Evolutionary conservation across 192 early-diverging fungal genomes (phyloP).

Genomic region (Umbelopsis sp.): DNA sequence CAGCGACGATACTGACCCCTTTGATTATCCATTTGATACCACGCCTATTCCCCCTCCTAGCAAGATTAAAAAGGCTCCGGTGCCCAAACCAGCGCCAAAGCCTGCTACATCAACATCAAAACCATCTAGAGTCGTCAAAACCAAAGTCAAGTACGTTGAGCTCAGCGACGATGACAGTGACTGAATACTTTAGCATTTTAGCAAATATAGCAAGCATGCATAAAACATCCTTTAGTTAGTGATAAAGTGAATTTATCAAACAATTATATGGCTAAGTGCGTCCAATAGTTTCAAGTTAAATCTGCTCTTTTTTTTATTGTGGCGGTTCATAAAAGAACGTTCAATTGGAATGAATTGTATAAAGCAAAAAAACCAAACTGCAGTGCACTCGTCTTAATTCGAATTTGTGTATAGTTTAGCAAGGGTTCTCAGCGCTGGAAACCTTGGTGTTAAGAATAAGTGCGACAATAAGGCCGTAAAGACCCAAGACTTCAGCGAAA

Average conservation of each 20-base stretch:
- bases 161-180: conserved; percentile 9
- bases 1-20: background rate
- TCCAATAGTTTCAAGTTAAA: background rate
- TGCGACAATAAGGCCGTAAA: conserved; percentile 86
- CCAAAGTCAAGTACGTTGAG: conserved; percentile 18
- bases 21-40: conserved; percentile 19
- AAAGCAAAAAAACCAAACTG: conserved; percentile 20
- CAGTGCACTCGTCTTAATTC: conserved; percentile 13
- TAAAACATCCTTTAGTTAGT: no score
- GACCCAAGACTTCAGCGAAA: conserved; percentile 88
- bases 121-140: background rate
- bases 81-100: background rate
- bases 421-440: conserved; percentile 27
- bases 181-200: background rate
- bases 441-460: conserved; percentile 87
- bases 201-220: no score
- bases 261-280: no score
- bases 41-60: background rate
- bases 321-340: background rate
- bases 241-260: no score
- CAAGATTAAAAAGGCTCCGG: background rate
- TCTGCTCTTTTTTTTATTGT: conserved; percentile 16
- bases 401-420: conserved; percentile 18
- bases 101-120: background rate
- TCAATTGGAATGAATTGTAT: conserved; percentile 14